Evolutionary conservation across 805 yeast genomes (phyloP), one percentile per base, ranked within the genome.

Genomic region (Suhomyces faveliae): DNA sequence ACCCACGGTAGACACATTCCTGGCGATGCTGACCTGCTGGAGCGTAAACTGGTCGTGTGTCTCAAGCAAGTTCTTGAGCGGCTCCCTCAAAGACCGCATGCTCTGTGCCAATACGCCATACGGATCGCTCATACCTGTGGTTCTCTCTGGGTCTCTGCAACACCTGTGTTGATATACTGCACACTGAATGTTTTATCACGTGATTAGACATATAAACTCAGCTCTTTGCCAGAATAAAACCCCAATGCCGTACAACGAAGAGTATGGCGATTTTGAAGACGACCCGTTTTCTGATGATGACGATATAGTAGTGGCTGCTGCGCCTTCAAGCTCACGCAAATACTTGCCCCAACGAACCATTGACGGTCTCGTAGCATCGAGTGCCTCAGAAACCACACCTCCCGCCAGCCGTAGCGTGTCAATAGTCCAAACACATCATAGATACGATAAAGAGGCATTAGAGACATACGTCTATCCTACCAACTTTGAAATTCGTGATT

Each of bases 401-500:
- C 37, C 37, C 20, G 21, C 21, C 21, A 33, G 37, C 5, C n/a
- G 37, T 7, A 30, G 19, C 19, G 21, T 20, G n/a, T 20, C 20
- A n/a, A 17, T 30, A 11, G 23, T 42, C 10, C 45, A 45, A 20
- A 48, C 56, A 3, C 54, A 53, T 29, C 56, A 53, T 24, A 21
- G 12, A 2, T 29, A 38, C 13, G 48, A 48, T 33, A 21, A 40
- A 29, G 38, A n/a, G 3, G 25, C 24, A 2, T 15, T 42, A 1
- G n/a, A 43, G 21, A 70, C 80, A 0, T 88, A 83, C 58, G 69
- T 89, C 0, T 94, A 95, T 62, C 99, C 99, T 0, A 82, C 89
- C 0, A 92, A 94, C 59, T 80, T 80, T 53, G 87, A 87, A 51
- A 74, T 85, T 0, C 79, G 99, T 61, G 96, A 89, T 51, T 94